Percentiles rank a stretch among this genome's conserved stretches.
Evolutionary conservation across 202 grass and related monocot genomes (phyloP).

Genomic region (Setaria viridis): DNA sequence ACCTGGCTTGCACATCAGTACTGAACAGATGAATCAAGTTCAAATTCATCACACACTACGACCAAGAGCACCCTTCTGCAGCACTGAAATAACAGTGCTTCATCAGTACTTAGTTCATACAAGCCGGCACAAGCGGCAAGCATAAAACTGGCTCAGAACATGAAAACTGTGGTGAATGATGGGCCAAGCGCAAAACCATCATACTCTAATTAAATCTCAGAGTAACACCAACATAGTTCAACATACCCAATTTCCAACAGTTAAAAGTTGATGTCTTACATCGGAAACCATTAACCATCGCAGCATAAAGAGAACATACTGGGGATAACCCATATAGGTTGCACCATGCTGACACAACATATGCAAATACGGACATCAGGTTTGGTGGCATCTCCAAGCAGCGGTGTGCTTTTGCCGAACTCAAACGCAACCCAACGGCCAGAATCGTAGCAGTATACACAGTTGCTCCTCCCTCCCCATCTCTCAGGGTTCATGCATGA

Average conservation of each 20-base stretch:
- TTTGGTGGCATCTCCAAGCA: neutral
- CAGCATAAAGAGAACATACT: neutral
- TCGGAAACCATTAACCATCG: neutral
- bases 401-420: neutral
- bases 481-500: constrained; percentile 15
- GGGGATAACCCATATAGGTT: constrained; percentile 1
- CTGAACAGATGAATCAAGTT: neutral
- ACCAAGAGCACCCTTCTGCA: too few species aligned
- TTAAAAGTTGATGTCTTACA: neutral
- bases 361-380: neutral
- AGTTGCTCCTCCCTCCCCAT: constrained; percentile 31
- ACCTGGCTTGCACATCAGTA: neutral
- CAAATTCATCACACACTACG: neutral
- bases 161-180: too few species aligned
- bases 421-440: neutral
- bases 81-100: neutral
- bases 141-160: too few species aligned
- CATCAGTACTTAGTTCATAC: neutral
- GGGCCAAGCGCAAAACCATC: too few species aligned
- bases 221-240: neutral
- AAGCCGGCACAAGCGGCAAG: neutral
- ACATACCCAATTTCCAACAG: neutral
- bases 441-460: constrained; percentile 3
- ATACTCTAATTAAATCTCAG: too few species aligned
- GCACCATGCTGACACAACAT: neutral